These are phyloP conservation scores for Metschnikowia shivogae DNA, from an alignment of 805 yeast species.

Conservation along the genomic window DNA sequence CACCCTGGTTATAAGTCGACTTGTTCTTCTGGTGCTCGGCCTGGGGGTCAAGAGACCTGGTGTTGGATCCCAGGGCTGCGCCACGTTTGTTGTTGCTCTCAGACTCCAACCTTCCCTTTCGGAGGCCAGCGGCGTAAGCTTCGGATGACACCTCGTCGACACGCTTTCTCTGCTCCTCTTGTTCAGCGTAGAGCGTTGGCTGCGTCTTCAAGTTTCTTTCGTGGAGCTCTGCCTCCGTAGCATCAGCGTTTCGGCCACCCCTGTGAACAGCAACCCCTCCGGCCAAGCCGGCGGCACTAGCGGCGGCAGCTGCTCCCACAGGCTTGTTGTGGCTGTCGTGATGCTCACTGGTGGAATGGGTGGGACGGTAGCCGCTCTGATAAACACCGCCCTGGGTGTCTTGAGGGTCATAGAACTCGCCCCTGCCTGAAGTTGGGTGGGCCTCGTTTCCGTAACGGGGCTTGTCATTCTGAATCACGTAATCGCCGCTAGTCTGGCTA, in stretches of 20 bases:
- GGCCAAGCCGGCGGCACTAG: slow-evolving; percentile 10
- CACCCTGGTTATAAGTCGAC: slow-evolving; percentile 29
- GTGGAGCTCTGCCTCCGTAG: slow-evolving; percentile 21
- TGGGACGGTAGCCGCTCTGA: slow-evolving; percentile 3
- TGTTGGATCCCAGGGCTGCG: slow-evolving; percentile 8
- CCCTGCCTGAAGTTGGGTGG: slow-evolving; percentile 24
- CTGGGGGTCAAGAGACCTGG: slow-evolving; percentile 16
- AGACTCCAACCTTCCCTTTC: slow-evolving; percentile 10
- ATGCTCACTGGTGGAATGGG: background rate
- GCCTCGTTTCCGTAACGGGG: slow-evolving; percentile 32
- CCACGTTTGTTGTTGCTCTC: slow-evolving; percentile 1
- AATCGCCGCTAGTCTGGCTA: background rate
- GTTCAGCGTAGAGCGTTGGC: slow-evolving; percentile 19
- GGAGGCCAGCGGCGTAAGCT: slow-evolving; percentile 19
- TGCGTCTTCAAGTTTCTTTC: slow-evolving; percentile 21
- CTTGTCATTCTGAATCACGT: slow-evolving; percentile 19
- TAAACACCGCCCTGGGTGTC: slow-evolving; percentile 36
- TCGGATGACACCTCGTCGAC: slow-evolving; percentile 14
- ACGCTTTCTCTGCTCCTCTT: slow-evolving; percentile 12
- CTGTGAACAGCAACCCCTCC: slow-evolving; percentile 13
- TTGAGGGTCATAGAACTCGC: slow-evolving; percentile 31
- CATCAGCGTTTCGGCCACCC: slow-evolving; percentile 19
- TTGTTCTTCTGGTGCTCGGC: slow-evolving; percentile 27
- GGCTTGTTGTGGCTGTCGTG: slow-evolving; percentile 1
- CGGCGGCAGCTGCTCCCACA: slow-evolving; percentile 12